These are phyloP conservation scores for Lophiostoma macrostomum DNA, from an alignment of 495 filamentous ascomycete genomes.

Conservation along the genomic window DNA sequence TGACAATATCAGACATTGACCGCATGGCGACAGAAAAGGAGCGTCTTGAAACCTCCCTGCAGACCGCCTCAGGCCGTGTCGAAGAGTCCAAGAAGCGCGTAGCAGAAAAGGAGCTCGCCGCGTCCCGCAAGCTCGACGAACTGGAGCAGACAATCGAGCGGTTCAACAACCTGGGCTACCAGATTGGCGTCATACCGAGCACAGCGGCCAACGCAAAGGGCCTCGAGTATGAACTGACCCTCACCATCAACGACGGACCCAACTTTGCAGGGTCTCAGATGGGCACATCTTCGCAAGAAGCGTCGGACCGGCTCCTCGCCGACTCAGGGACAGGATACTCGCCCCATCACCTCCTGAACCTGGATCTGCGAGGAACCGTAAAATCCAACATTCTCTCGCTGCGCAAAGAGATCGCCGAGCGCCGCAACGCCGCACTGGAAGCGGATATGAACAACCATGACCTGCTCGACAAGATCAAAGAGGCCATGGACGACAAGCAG, in stretches of 20 bases:
- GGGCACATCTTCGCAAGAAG: constrained; percentile 52
- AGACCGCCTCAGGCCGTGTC: constrained; percentile 66
- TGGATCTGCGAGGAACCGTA: constrained; percentile 78
- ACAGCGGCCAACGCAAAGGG: constrained; percentile 83
- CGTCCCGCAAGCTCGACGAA: constrained; percentile 78
- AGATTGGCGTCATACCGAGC: constrained; percentile 82
- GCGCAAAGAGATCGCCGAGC: constrained; percentile 82
- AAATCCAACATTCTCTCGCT: constrained; percentile 73
- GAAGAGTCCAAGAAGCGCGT: constrained; percentile 80
- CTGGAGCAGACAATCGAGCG: constrained; percentile 79
- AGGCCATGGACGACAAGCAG: constrained; percentile 90
- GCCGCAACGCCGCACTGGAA: constrained; percentile 75
- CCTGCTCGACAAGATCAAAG: constrained; percentile 84
- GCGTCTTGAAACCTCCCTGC: constrained; percentile 78
- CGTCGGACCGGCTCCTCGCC: constrained; percentile 64
- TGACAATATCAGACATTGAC: constrained; percentile 96
- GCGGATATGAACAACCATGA: constrained; percentile 88
- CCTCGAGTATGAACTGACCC: constrained; percentile 73
- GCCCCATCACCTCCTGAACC: constrained; percentile 77
- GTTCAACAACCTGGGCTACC: constrained; percentile 92
- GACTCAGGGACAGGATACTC: constrained; percentile 84
- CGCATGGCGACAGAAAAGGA: constrained; percentile 96
- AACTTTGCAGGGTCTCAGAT: constrained; percentile 75
- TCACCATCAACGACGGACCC: constrained; percentile 64
- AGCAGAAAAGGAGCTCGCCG: constrained; percentile 78